A percentile compares a stretch with the other conserved stretches of the same genome.
phyloP scores from a whole-genome alignment of 495 filamentous ascomycete genomes.

The Parathielavia hyrcaniae region DNA sequence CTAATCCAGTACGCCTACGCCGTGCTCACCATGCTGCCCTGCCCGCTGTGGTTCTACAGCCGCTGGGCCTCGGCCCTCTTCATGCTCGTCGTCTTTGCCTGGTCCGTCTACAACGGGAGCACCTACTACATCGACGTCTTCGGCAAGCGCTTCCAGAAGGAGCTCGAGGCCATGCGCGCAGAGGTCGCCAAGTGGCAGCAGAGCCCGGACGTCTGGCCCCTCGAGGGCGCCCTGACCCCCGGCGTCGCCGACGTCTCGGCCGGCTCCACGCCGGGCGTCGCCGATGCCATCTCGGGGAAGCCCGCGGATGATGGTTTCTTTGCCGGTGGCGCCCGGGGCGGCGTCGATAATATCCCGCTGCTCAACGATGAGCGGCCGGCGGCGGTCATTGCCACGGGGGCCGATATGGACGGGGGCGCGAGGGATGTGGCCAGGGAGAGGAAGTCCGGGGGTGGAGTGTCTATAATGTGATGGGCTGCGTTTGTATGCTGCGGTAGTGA shows the following conservation, averaged over 20 bases:
- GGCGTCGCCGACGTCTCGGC: neutral
- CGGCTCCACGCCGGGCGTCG: constrained; percentile 5
- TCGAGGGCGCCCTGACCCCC: constrained; percentile 13
- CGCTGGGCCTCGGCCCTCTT: constrained; percentile 72
- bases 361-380: constrained; percentile 42
- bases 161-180: constrained; percentile 80
- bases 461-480: constrained; percentile 12
- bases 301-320: constrained; percentile 11
- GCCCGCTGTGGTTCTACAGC: constrained; percentile 91
- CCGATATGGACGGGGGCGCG: constrained; percentile 39
- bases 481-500: neutral
- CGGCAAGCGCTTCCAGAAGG: constrained; percentile 92
- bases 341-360: constrained; percentile 52
- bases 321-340: constrained; percentile 20
- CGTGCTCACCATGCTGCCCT: constrained; percentile 85
- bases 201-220: constrained; percentile 42
- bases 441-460: constrained; percentile 25
- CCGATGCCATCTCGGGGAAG: constrained; percentile 15
- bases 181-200: constrained; percentile 88
- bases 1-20: constrained; percentile 89
- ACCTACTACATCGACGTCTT: constrained; percentile 98
- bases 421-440: constrained; percentile 41
- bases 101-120: constrained; percentile 92
- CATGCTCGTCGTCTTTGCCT: constrained; percentile 70
- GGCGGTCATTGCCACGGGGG: constrained; percentile 34